phyloP scores from a whole-genome alignment of 1,284 basidiomycete genomes.

The Apiotrichum domesticum region DNA sequence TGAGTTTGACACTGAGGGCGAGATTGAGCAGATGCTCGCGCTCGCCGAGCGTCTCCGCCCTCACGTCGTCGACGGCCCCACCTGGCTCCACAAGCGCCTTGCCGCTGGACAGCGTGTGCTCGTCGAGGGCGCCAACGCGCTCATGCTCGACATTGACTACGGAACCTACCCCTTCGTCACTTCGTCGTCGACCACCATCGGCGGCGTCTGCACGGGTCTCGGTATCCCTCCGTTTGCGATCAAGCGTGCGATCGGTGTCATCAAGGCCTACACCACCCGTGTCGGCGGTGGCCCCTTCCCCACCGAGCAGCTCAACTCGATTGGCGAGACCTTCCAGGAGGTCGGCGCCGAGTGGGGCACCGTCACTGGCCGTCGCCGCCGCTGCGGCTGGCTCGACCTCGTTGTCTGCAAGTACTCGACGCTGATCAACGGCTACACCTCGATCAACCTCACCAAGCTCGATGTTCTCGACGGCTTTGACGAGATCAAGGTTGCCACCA shows the following conservation, averaged over 20 bases:
- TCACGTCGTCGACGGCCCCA: conserved; percentile 58
- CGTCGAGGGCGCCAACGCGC: conserved; percentile 94
- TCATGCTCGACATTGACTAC: conserved; percentile 97
- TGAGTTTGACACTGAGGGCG: conserved; percentile 96
- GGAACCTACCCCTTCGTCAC: conserved; percentile 98
- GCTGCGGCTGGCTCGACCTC: conserved; percentile 96
- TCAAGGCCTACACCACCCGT: conserved; percentile 96
- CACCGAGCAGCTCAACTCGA: conserved; percentile 82
- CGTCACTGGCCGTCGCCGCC: conserved; percentile 84
- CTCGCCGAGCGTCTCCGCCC: conserved; percentile 82
- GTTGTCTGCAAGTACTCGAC: conserved; percentile 90
- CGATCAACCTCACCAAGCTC: conserved; percentile 90
- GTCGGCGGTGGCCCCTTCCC: conserved; percentile 98
- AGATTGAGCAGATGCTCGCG: conserved; percentile 85
- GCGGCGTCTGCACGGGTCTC: conserved; percentile 89
- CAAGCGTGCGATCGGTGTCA: conserved; percentile 79
- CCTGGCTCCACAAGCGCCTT: conserved; percentile 50
- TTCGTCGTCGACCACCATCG: conserved; percentile 84
- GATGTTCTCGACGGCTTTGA: conserved; percentile 81
- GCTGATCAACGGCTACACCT: conserved; percentile 92
- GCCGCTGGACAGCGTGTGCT: conserved; percentile 70
- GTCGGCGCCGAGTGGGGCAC: conserved; percentile 87
- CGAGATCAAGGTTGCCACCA: conserved; percentile 83
- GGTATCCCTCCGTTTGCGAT: conserved; percentile 86
- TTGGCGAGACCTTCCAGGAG: conserved; percentile 85